A percentile compares a stretch with the other conserved stretches of the same genome.
Conservation (phyloP, 345 rosid species). For the Kandelia obovata region DNA sequence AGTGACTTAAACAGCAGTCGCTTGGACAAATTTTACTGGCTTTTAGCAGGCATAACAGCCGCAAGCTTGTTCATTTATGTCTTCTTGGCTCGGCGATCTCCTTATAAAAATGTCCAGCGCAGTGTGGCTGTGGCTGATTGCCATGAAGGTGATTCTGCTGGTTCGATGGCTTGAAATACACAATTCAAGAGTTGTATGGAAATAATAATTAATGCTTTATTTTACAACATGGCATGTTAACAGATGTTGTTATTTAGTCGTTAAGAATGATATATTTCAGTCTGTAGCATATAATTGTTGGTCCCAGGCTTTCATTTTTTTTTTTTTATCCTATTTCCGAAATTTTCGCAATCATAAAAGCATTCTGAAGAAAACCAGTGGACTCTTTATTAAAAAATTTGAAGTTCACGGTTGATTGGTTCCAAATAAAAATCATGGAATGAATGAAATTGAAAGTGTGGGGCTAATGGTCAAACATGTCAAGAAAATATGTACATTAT, state of each 20-base stretch:
- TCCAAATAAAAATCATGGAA: slow-evolving; percentile 4
- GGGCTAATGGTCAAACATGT: neutral
- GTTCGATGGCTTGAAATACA: slow-evolving; percentile 19
- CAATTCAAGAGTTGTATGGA: neutral
- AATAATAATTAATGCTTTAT: neutral
- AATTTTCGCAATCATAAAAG: no score
- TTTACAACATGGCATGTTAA: no score
- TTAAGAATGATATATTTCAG: no score
- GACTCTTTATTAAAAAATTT: no score
- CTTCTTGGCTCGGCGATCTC: slow-evolving; percentile 52
- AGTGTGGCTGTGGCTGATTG: slow-evolving; percentile 62
- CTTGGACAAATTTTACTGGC: slow-evolving; percentile 74
- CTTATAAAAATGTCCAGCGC: slow-evolving; percentile 73
- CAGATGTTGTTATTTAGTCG: no score
- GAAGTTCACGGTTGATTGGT: no score
- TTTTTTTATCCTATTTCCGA: no score
- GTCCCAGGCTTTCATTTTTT: no score
- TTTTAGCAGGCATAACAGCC: slow-evolving; percentile 47
- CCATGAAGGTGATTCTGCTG: slow-evolving; percentile 32
- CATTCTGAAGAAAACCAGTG: no score
- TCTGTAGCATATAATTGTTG: no score
- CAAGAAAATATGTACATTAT: neutral
- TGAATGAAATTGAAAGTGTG: neutral
- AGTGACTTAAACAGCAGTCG: slow-evolving; percentile 74
- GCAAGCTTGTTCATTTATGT: slow-evolving; percentile 50